These are phyloP conservation scores for Microsporum ferrugineum DNA, from an alignment of 2,329 filamentous ascomycete species.

Conservation along the genomic window DNA sequence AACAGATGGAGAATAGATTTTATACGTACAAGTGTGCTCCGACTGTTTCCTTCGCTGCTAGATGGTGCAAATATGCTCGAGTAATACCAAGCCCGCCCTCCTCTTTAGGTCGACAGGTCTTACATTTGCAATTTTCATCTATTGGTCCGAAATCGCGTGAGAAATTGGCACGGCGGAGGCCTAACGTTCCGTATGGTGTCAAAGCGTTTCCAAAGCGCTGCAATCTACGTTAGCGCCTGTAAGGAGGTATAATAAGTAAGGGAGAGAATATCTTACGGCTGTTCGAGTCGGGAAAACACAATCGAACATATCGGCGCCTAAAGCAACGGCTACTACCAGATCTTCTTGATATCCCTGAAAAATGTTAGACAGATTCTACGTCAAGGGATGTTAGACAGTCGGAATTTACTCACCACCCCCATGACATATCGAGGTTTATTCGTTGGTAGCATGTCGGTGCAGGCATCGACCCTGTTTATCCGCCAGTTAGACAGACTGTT, in stretches of 20 bases:
- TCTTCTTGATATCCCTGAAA: constrained; percentile 80
- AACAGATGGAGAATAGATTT: background rate
- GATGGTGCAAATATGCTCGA: constrained; percentile 79
- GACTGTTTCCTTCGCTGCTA: constrained; percentile 87
- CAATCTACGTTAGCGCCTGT: background rate
- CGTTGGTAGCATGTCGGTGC: constrained; percentile 73
- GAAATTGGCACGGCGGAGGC: constrained; percentile 65
- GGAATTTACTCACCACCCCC: constrained; percentile 56
- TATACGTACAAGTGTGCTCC: constrained; percentile 55
- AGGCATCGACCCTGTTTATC: constrained; percentile 54
- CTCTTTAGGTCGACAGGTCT: constrained; percentile 56
- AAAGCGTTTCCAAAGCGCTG: constrained; percentile 86
- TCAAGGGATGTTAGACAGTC: background rate
- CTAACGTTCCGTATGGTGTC: constrained; percentile 68
- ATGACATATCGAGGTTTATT: constrained; percentile 97
- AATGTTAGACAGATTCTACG: constrained; percentile 12
- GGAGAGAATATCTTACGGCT: constrained; percentile 41
- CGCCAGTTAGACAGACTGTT: background rate
- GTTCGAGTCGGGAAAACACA: constrained; percentile 98
- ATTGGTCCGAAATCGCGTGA: constrained; percentile 72
- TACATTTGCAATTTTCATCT: constrained; percentile 70
- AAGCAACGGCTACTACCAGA: constrained; percentile 78
- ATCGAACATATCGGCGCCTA: constrained; percentile 98
- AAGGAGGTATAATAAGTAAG: background rate
- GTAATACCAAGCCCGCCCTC: constrained; percentile 71